Evolutionary conservation across 2,329 filamentous ascomycete genomes (phyloP).

Genomic region (Gliomastix tumulicola): DNA sequence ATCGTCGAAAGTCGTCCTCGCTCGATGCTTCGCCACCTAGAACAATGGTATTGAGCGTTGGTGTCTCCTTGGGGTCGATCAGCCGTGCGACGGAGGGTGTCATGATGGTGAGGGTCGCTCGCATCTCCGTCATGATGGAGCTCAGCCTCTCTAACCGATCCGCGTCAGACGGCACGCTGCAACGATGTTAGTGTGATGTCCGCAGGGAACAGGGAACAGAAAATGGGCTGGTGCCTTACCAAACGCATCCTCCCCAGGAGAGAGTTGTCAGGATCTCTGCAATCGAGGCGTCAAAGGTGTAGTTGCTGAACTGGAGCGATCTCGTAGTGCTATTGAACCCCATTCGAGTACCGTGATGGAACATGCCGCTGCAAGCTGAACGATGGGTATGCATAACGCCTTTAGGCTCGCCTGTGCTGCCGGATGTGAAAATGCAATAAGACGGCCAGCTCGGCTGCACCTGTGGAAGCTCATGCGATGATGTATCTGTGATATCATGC

Average conservation of each 20-base stretch:
- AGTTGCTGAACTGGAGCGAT: slow-evolving; percentile 21
- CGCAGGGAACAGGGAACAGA: slow-evolving; percentile 5
- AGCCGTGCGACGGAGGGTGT: slow-evolving; percentile 9
- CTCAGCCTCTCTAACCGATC: slow-evolving; percentile 4
- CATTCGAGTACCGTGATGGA: slow-evolving; percentile 9
- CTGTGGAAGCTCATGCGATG: slow-evolving; percentile 7
- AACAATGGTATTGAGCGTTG: slow-evolving; percentile 5
- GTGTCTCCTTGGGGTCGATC: slow-evolving; percentile 7
- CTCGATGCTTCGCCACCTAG: slow-evolving; percentile 7
- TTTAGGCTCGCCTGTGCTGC: slow-evolving; percentile 13
- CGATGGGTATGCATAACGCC: slow-evolving; percentile 10
- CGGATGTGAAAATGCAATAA: slow-evolving; percentile 13
- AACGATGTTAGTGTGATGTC: slow-evolving; percentile 2
- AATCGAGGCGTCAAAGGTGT: slow-evolving; percentile 20
- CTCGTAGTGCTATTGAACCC: slow-evolving; percentile 14
- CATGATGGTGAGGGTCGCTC: not conserved
- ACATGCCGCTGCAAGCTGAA: slow-evolving; percentile 8
- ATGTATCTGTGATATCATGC: not conserved
- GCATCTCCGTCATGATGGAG: not conserved
- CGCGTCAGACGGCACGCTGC: slow-evolving; percentile 8
- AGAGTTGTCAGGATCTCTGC: slow-evolving; percentile 11
- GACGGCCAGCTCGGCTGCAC: slow-evolving; percentile 13
- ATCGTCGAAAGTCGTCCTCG: slow-evolving; percentile 2
- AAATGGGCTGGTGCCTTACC: slow-evolving; percentile 29
- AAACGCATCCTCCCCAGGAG: slow-evolving; percentile 18